Conservation (phyloP, 352 stramenopile genomes). For the Globisporangium nunn region DNA sequence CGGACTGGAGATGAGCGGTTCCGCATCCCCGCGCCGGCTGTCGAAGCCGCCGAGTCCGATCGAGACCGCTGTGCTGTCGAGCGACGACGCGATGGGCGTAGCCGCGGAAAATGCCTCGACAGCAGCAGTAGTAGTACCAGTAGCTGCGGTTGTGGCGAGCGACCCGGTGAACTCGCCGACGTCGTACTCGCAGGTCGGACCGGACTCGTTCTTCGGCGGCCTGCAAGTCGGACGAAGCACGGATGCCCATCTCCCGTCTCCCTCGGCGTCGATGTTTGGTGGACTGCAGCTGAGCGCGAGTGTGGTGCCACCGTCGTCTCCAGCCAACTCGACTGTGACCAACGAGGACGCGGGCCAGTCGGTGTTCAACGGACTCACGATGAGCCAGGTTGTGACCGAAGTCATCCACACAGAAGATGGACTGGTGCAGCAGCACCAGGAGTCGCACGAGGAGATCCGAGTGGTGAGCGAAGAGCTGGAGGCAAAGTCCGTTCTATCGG, state of each 20-base stretch:
- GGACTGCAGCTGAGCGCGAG: slow-evolving; percentile 34
- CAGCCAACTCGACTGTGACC: slow-evolving; percentile 3
- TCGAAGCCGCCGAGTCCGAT: neutral
- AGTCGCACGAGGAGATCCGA: neutral
- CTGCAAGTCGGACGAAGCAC: slow-evolving; percentile 6
- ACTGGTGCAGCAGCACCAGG: slow-evolving; percentile 1
- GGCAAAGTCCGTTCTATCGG: slow-evolving; percentile 6
- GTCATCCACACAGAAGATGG: neutral
- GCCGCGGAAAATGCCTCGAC: no score
- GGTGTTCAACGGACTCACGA: slow-evolving; percentile 11
- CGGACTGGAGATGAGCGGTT: slow-evolving; percentile 9
- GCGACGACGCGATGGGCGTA: neutral
- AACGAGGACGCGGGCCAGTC: slow-evolving; percentile 2
- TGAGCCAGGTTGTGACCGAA: slow-evolving; percentile 2
- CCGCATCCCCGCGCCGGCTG: neutral
- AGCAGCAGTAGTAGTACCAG: neutral
- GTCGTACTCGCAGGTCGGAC: neutral
- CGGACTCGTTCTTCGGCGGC: slow-evolving; percentile 40
- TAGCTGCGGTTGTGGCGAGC: neutral
- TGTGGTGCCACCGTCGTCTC: neutral
- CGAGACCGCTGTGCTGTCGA: neutral
- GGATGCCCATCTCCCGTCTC: neutral
- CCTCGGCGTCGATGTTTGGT: slow-evolving; percentile 20
- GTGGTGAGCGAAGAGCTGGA: neutral
- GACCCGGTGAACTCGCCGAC: slow-evolving; percentile 1